Base-by-base conservation (phyloP, 352 stramenopile species). In the Phytophthora sp. region DNA sequence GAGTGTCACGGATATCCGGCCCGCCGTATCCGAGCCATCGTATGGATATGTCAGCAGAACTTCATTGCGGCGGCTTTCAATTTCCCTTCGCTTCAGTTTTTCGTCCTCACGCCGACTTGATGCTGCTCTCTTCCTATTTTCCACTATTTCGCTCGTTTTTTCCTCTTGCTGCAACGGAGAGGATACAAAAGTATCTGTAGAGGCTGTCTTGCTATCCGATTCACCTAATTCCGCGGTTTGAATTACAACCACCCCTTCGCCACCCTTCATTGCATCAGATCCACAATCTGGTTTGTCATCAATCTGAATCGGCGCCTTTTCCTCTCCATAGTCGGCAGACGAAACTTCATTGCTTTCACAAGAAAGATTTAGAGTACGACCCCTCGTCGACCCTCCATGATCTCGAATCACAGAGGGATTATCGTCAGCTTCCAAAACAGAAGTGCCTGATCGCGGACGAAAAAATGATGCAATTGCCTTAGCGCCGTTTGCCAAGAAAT, bases 1-100 rank as follows among this genome's bases (percentile, higher is more conserved):
- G 21, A 93, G 77, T 15, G 82, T 89, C 56, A 98, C 69, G 1
- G 74, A 81, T 26, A 95, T 90, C 26, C 79, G 64, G 3, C 84
- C 84, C 0, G 56, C 28, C 11, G 52, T 66, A 34, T 84, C 72
- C 5, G 69, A 67, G 2, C 77, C 79, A 41, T 90, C 81, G 39
- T 84, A 92, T 1, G 84, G 84, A 60, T 92, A 92, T 8, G 70
- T 74, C 7, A 92, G 70, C 37, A 90, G 37, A 3, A 70, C 32
- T 72, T 80, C 63, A 54, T 80, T 70, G 35, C 72, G 68, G 6
- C 67, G 68, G 52, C 24, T 76, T 60, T 78, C 63, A 4, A 74
- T 69, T 55, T 37, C 62, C 13, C 48, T 64, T 18, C 51, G 39
- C 45, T 74, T 71, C 12, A 49, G 11, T n/a, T 34, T 50, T 39